Evolutionary conservation across 2,329 filamentous ascomycete genomes (phyloP), one percentile per base, ranked within the genome.

Genomic region (Colletotrichum sp.): DNA sequence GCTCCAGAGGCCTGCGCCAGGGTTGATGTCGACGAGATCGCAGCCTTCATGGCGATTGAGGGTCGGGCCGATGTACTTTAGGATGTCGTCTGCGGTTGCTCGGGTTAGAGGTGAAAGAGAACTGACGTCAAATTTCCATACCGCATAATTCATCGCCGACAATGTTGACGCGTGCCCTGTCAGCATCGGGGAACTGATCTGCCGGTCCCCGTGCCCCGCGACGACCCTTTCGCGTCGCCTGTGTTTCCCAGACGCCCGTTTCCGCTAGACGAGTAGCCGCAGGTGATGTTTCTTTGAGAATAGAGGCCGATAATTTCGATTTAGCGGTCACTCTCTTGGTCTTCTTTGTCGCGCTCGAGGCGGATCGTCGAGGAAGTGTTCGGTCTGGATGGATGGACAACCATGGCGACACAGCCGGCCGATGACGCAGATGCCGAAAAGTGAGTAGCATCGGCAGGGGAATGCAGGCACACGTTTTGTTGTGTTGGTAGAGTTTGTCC

Each of bases 1-100:
- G 39, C 96, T 98, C 92, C 94, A 97, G 4, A 98, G 70, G 10
- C 96, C 95, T 2, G 87, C 87, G 16, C 96, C 96, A 0, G 96
- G 96, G 83, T 96, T 95, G 72, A 98, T 87, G 82, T 99, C 96
- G 80, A 99, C 87, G 60, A 99, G 90, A 80, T 98, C 96, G 85
- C 96, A 96, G 70, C 95, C 95, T 66, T 88, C 87, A 83, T 97
- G 93, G 60, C 92, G 90, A 39, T 91, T 86, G 21, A 99, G 89
- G 4, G 92, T 92, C 1, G 90, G 89, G 4, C 90, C 91, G n/a
- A 98, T 86, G 76, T 95, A 95, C 8, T 91, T 82, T 62, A 98
- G 80, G 16, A 94, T 86, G 79, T 96, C 93, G 81, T 95, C 94
- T 93, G 67, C 44, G 44, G 6, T 49, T 49, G 44, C n/a, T 49